phyloP scores from a whole-genome alignment of 2,329 filamentous ascomycete species.

The Cercospora zeina region DNA sequence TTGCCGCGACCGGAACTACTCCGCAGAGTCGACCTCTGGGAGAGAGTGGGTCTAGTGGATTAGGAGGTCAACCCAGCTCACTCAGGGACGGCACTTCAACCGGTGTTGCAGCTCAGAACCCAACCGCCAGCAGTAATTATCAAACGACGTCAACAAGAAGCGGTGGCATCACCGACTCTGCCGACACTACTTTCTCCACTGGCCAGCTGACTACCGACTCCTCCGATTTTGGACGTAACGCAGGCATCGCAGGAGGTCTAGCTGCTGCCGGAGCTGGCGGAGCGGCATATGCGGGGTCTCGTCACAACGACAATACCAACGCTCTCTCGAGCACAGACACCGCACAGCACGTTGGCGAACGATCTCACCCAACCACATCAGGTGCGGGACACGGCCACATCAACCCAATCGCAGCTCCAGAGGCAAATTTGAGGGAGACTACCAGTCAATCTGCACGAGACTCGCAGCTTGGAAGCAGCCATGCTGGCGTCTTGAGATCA shows the following conservation, averaged over 20 bases:
- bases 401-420: conserved; percentile 27
- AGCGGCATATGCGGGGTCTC: conserved; percentile 10
- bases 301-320: conserved; percentile 5
- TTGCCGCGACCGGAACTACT: conserved; percentile 15
- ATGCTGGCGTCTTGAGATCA: conserved; percentile 8
- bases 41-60: neutral
- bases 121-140: neutral
- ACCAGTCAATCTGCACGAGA: conserved; percentile 13
- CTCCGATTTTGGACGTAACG: conserved; percentile 39
- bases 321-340: neutral
- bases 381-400: conserved; percentile 18
- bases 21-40: conserved; percentile 15
- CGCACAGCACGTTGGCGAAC: neutral
- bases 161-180: conserved; percentile 16
- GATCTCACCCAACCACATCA: neutral
- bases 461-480: neutral
- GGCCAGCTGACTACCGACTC: neutral
- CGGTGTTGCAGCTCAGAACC: conserved; percentile 11
- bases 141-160: neutral
- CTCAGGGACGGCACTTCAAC: conserved; percentile 9
- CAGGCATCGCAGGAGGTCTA: conserved; percentile 38
- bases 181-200: conserved; percentile 1
- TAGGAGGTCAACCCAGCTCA: neutral
- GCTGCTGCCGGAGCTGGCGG: conserved; percentile 34
- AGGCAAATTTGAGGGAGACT: conserved; percentile 11